Evolutionary conservation across 331 rosid genomes (phyloP), one percentile per base, ranked within the genome.

Genomic region (Acacia concinna): DNA sequence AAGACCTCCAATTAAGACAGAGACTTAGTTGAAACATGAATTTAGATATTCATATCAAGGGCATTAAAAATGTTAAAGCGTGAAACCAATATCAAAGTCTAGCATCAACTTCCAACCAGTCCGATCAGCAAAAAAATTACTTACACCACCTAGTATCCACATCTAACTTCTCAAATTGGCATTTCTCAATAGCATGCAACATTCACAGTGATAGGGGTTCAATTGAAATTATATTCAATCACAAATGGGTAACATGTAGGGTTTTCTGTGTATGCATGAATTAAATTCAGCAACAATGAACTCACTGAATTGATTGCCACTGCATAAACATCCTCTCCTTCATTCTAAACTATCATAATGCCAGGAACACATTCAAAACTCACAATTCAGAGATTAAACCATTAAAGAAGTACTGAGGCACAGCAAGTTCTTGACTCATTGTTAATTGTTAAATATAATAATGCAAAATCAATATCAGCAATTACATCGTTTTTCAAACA

Each of bases 1-100:
- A 27, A 41, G 37, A 56, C 14, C 38, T 18, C 20, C 41, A 38
- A 37, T 47, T 68, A 18, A 44, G 59, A 20, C 27, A 20, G 75
- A 32, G 51, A 85, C 49, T 41, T 73, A 6, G 37, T 12, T 51
- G 14, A 51, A 32, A 73, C 13, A 49, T 72, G 63, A 10, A 72
- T 23, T 68, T 28, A 38, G 13, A 68, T 35, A 34, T 46, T 46
- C 15, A 44, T 25, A 17, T 7, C 23, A 71, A 43, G 5, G 59
- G 32, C 38, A 27, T 15, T 15, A 71, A 47, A 8, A 28, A 27
- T 8, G 25, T 27, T 70, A 2, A 8, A 46, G 43, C 41, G 18
- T 71, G 60, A 71, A 71, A 46, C 28, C 59, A 25, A 15, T 70
- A 8, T n/a, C 27, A 15, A 17, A 54, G 59, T 71, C 43, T 46